Base-by-base conservation (phyloP, 129 eudicot genomes). In the Pittosporum tobira region DNA sequence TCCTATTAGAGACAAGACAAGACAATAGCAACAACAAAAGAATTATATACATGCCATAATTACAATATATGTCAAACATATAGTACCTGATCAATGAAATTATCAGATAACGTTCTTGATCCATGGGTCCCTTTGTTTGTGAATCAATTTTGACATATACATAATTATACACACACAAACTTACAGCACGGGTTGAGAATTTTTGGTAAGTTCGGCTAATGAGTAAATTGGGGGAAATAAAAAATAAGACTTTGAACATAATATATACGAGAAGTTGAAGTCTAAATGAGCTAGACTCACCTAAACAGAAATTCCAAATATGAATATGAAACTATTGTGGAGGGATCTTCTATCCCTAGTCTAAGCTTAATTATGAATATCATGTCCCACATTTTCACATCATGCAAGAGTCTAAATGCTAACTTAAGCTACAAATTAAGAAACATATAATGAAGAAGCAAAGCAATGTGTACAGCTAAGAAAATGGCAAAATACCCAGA, bases 1-100 rank as follows among this genome's bases (percentile, higher is more conserved):
- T 47, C 64, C 67, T 53, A 58, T 12, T 0, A 16, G 21, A 43
- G 23, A 42, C 16, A 54, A 59, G 37, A 56, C 21, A 14, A 51
- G 23, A 29, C n/a, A 16, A 30, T 36, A 57, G 45, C 7, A 31
- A 56, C 45, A 31, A 31, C 45, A 40, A 27, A 60, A 26, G 6
- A 9, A 30, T 49, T 27, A 31, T 5, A 6, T 40, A 40, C 46
- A 13, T 10, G 46, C 46, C 46, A 13, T 12, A 40, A 40, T 10
- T 40, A 15, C 46, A 40, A 14, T 15, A 40, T 40, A 10, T 40
- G 46, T 2, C 16, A 10, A 40, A 40, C 46, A n/a, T 10, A 40
- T 14, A n/a, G 15, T 40, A 15, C 46, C 19, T 3, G 19, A 47
- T n/a, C 22, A 4, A 47, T 5, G 5, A 47, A 40, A 40, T 18